Percentiles rank a stretch among this genome's conserved stretches.
Conservation (phyloP, 140 eudicot genomes). For the Senecio squalidus region DNA sequence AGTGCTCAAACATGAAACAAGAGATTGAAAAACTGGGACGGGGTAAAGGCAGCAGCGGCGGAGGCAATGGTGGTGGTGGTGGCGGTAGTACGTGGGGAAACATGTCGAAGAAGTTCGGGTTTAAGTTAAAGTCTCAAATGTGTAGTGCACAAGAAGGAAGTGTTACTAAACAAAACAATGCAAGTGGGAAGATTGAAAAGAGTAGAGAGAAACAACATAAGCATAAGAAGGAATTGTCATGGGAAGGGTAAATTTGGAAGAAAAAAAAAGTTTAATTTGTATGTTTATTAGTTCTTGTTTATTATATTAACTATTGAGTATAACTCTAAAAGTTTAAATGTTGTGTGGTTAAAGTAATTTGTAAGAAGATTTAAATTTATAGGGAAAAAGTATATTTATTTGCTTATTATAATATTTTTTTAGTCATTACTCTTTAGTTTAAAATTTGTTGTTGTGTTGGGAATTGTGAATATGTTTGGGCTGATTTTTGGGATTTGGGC, state of each 20-base stretch:
- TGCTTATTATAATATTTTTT: not conserved
- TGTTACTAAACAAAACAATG: conserved; percentile 59
- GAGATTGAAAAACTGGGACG: conserved; percentile 62
- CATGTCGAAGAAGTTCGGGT: conserved; percentile 83
- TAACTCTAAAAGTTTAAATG: conserved; percentile 4
- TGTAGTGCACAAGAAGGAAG: conserved; percentile 97
- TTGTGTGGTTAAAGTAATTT: conserved; percentile 19
- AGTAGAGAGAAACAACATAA: conserved; percentile 49
- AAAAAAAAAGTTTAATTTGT: conserved; percentile 5
- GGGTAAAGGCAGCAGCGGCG: conserved; percentile 42
- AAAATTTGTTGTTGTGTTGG: no score
- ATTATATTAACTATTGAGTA: conserved; percentile 5
- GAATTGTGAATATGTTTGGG: no score
- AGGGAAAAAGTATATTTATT: no score
- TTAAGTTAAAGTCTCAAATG: conserved; percentile 83
- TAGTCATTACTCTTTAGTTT: no score
- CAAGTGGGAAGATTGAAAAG: conserved; percentile 49
- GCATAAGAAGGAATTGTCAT: conserved; percentile 51
- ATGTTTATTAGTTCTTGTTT: conserved; percentile 15
- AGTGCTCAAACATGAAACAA: conserved; percentile 49
- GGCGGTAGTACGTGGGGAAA: conserved; percentile 67
- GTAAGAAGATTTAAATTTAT: conserved; percentile 26
- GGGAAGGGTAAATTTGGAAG: conserved; percentile 36
- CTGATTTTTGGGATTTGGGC: no score
- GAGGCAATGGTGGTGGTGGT: conserved; percentile 26